Evolutionary conservation across 805 yeast species (phyloP).

Genomic region (Torulaspora delbrueckii): DNA sequence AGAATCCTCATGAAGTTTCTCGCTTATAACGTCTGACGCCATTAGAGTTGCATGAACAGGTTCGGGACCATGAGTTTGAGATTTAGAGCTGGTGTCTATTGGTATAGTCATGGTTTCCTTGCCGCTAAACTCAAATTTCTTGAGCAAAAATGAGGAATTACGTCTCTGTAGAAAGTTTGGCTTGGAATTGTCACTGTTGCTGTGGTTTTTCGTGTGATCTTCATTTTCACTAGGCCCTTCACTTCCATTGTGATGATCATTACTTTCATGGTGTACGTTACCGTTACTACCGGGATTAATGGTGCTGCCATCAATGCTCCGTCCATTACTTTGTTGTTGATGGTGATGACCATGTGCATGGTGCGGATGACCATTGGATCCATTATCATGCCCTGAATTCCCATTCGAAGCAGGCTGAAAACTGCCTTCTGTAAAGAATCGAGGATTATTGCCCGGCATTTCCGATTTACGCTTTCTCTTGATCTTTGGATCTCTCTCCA

Average conservation of each 20-base stretch:
- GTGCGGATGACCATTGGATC: conserved; percentile 7
- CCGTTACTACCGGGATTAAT: conserved; percentile 2
- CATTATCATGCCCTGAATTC: conserved; percentile 2
- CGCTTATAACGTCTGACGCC: conserved; percentile 27
- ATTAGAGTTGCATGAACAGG: conserved; percentile 26
- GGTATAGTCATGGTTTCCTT: not conserved
- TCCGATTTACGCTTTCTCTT: conserved; percentile 38
- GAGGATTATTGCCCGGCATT: conserved; percentile 40
- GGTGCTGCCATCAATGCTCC: not conserved
- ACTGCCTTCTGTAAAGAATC: conserved; percentile 30
- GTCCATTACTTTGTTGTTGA: not conserved
- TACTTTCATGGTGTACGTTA: conserved; percentile 1
- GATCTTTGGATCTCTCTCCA: conserved; percentile 34
- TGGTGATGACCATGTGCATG: conserved; percentile 6
- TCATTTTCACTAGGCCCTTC: conserved; percentile 13
- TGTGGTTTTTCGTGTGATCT: conserved; percentile 6
- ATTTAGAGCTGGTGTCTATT: not conserved
- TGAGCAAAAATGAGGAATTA: conserved; percentile 9
- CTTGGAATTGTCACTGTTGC: conserved; percentile 13
- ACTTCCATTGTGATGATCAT: conserved; percentile 9
- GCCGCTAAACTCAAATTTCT: conserved; percentile 2
- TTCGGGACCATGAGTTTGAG: conserved; percentile 11
- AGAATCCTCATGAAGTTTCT: conserved; percentile 29
- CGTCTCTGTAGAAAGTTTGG: conserved; percentile 4
- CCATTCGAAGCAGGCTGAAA: conserved; percentile 13